Percentiles rank a stretch among this genome's conserved stretches.
These are phyloP conservation scores for Chara braunii DNA, from an alignment of 139 green algal genomes.

Conservation along the genomic window DNA sequence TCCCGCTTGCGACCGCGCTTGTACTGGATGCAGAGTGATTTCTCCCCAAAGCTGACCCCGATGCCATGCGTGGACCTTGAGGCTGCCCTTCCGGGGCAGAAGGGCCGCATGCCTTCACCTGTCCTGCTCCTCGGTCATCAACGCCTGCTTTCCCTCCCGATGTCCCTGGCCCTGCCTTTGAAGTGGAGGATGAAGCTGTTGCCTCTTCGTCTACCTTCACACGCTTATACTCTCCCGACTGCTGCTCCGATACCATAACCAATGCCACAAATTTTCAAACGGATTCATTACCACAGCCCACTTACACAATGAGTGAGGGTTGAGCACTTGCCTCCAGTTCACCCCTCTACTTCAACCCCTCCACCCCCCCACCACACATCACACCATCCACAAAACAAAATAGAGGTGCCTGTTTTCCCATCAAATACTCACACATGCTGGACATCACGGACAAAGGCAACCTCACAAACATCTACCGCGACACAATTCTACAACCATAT, in stretches of 20 bases:
- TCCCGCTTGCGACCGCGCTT: background rate
- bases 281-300: background rate
- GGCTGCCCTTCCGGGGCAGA: too few relatives aligned
- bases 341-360: background rate
- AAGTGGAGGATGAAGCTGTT: background rate
- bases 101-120: background rate
- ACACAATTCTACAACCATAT: background rate
- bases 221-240: too few relatives aligned
- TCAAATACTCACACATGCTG: too few relatives aligned
- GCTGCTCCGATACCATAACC: background rate
- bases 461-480: background rate
- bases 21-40: background rate
- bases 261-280: background rate
- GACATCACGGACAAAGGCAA: background rate
- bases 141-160: conserved; percentile 3
- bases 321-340: background rate
- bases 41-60: too few relatives aligned
- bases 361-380: background rate
- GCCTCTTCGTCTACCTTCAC: too few relatives aligned
- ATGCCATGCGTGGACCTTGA: too few relatives aligned
- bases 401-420: too few relatives aligned
- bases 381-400: conserved; percentile 18
- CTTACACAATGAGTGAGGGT: background rate
- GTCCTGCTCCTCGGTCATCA: conserved; percentile 3
- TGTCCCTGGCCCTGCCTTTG: background rate